phyloP scores from a whole-genome alignment of 139 green algal species.

The Chlamydomonas sp. region DNA sequence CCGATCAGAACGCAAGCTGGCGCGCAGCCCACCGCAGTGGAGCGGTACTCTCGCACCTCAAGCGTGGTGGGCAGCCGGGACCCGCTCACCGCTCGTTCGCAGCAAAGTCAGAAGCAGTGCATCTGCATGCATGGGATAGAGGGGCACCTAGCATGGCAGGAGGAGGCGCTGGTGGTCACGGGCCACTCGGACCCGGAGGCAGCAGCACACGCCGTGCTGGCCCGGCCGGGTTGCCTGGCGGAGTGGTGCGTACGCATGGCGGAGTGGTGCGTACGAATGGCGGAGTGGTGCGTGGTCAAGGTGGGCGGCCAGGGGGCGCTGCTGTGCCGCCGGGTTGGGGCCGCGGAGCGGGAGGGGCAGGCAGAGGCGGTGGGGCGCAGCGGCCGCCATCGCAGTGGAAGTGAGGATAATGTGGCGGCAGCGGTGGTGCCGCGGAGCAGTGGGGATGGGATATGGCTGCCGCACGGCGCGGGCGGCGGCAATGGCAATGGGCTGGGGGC shows the following conservation, averaged over 20 bases:
- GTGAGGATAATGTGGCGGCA: slow-evolving; percentile 1
- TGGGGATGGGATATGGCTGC: no score
- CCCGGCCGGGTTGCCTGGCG: slow-evolving; percentile 53
- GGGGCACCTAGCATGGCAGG: slow-evolving; percentile 44
- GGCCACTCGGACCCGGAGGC: slow-evolving; percentile 66
- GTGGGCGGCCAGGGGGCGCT: slow-evolving; percentile 77
- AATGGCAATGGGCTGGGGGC: no score
- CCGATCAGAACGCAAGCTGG: no score
- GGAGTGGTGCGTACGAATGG: no score
- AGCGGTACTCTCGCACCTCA: no score
- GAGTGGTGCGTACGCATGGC: background rate
- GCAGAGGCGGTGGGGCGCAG: background rate
- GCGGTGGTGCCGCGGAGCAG: background rate
- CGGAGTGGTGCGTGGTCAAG: slow-evolving; percentile 87
- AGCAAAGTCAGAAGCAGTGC: no score
- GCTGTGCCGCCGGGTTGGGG: slow-evolving; percentile 40
- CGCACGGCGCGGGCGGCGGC: no score
- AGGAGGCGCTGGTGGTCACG: slow-evolving; percentile 85
- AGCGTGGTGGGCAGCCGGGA: no score
- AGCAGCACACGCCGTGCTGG: slow-evolving; percentile 71
- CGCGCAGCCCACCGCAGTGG: no score
- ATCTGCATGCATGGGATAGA: no score
- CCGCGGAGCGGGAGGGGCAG: background rate
- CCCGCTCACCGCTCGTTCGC: no score
- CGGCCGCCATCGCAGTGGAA: background rate